Conservation (phyloP, 768 basidiomycete species). For the Scleroderma bovista region DNA sequence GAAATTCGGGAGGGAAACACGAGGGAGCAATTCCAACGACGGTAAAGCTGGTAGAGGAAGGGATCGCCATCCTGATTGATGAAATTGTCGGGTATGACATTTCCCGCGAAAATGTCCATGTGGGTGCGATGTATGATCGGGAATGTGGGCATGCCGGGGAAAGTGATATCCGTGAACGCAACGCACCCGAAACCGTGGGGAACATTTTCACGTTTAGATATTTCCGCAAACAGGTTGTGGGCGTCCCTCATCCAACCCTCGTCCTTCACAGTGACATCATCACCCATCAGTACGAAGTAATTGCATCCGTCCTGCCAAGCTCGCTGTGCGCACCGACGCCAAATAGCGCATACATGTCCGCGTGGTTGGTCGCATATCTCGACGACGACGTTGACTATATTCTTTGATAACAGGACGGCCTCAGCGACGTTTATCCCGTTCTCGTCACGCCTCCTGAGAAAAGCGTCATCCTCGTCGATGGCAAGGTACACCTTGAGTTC, state of each 20-base stretch:
- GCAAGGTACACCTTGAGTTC: conserved; percentile 44
- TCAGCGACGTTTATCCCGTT: conserved; percentile 29
- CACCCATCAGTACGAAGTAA: conserved; percentile 50
- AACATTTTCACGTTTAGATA: conserved; percentile 25
- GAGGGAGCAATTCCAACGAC: conserved; percentile 45
- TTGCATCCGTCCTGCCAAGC: conserved; percentile 47
- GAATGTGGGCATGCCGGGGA: conserved; percentile 60
- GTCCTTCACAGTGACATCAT: conserved; percentile 47
- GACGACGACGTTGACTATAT: conserved; percentile 33
- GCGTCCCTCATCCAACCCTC: conserved; percentile 47
- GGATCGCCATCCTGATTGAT: conserved; percentile 58
- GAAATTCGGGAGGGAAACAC: conserved; percentile 40
- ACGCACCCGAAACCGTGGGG: conserved; percentile 52
- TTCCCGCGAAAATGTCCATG: conserved; percentile 48
- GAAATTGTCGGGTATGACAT: conserved; percentile 46
- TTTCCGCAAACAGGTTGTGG: conserved; percentile 32
- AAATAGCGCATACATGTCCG: conserved; percentile 49
- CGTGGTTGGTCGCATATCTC: conserved; percentile 35
- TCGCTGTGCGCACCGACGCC: conserved; percentile 42
- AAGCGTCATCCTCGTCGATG: conserved; percentile 45
- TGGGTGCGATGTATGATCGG: conserved; percentile 52
- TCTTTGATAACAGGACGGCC: conserved; percentile 30
- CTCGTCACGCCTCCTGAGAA: conserved; percentile 24
- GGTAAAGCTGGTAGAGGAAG: conserved; percentile 55
- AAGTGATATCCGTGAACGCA: conserved; percentile 49